A percentile compares a stretch with the other conserved stretches of the same genome.
Conservation (phyloP, 2,329 filamentous ascomycete species). For the Parastagonospora nodorum region DNA sequence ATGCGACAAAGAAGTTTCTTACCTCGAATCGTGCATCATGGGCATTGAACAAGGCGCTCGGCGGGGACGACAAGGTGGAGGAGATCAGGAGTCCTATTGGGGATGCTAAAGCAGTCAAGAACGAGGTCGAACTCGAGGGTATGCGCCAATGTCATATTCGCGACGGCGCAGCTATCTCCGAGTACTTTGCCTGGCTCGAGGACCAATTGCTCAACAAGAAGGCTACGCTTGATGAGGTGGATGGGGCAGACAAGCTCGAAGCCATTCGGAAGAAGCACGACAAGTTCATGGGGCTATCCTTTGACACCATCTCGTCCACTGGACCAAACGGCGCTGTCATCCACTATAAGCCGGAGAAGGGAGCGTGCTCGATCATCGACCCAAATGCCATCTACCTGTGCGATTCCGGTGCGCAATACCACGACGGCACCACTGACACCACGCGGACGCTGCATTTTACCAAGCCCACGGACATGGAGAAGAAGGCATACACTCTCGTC, state of each 20-base stretch:
- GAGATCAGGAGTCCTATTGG: conserved; percentile 85
- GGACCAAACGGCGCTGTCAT: conserved; percentile 93
- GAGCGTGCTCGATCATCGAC: conserved; percentile 81
- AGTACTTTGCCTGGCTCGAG: conserved; percentile 97
- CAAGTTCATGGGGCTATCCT: conserved; percentile 87
- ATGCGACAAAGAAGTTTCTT: conserved; percentile 67
- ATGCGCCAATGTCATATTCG: conserved; percentile 95
- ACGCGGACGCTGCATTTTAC: conserved; percentile 94
- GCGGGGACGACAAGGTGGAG: conserved; percentile 83
- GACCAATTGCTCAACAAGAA: conserved; percentile 79
- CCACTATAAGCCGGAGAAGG: conserved; percentile 86
- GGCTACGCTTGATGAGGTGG: conserved; percentile 79
- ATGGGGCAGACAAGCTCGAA: conserved; percentile 90
- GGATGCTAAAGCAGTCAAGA: conserved; percentile 94
- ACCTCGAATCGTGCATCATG: conserved; percentile 91
- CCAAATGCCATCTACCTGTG: conserved; percentile 88
- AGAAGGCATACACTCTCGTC: conserved; percentile 89
- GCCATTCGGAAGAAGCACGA: conserved; percentile 70
- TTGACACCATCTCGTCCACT: conserved; percentile 94
- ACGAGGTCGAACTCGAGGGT: conserved; percentile 82
- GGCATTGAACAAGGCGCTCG: conserved; percentile 85
- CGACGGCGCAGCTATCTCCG: conserved; percentile 85
- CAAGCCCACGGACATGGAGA: conserved; percentile 79
- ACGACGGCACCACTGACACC: conserved; percentile 94
- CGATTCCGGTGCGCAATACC: conserved; percentile 95